Conservation (phyloP, 495 filamentous ascomycete genomes). For the Platismatia glauca region DNA sequence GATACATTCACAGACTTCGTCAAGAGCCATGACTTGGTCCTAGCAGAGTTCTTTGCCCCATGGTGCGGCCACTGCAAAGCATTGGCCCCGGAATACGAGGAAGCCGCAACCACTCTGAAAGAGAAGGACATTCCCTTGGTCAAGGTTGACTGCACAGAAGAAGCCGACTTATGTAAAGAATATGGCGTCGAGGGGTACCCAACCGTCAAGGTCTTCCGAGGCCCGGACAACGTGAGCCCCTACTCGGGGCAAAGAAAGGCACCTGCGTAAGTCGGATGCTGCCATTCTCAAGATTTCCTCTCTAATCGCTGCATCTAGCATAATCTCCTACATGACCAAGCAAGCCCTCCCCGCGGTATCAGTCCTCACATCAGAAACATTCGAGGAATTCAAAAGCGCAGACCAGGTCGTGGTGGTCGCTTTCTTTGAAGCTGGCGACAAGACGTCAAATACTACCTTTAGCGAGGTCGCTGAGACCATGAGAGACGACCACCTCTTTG, state of each 20-base stretch:
- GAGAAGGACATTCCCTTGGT: slow-evolving; percentile 85
- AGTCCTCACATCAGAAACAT: slow-evolving; percentile 60
- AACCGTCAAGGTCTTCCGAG: slow-evolving; percentile 98
- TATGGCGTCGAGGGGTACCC: slow-evolving; percentile 95
- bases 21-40: slow-evolving; percentile 74
- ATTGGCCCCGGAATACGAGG: slow-evolving; percentile 80
- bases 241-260: slow-evolving; percentile 88
- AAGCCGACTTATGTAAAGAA: slow-evolving; percentile 80
- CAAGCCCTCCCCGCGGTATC: slow-evolving; percentile 93
- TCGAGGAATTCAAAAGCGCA: slow-evolving; percentile 93
- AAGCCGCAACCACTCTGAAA: slow-evolving; percentile 88
- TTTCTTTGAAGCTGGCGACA: slow-evolving; percentile 78
- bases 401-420: slow-evolving; percentile 94
- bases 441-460: slow-evolving; percentile 74
- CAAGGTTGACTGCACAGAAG: slow-evolving; percentile 95
- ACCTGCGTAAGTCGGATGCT: slow-evolving; percentile 56
- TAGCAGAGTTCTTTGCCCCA: slow-evolving; percentile 97
- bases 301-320: slow-evolving; percentile 39
- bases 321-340: slow-evolving; percentile 99
- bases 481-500: slow-evolving; percentile 88
- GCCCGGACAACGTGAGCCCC: slow-evolving; percentile 68
- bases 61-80: slow-evolving; percentile 99
- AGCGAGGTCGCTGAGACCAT: slow-evolving; percentile 69
- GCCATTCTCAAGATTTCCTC: neutral
- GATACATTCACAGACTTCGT: slow-evolving; percentile 83